Evolutionary conservation across 805 yeast genomes (phyloP), one percentile per base, ranked within the genome.

Genomic region (Wickerhamomyces bisporus): DNA sequence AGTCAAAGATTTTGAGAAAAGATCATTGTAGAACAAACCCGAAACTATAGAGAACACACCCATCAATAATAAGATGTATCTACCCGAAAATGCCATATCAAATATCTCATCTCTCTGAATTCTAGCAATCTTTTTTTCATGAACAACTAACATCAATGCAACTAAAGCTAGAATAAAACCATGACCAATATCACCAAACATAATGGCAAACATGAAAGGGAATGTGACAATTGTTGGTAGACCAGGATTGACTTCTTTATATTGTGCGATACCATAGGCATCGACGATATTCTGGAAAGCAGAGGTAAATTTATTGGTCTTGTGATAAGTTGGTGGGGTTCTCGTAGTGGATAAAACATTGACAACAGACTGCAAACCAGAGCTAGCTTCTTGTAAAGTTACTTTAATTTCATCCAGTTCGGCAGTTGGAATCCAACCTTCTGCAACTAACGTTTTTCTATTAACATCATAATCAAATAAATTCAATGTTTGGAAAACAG

Each of bases 161-260:
- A 87, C 87, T 42, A 83, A 62, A 43, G 82, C 71, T 62, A 93
- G 67, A 36, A 93, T 75, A 43, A 88, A 73, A 14, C 98, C 98
- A 65, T 93, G 98, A 16, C 98, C 98, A 41, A 89, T 60, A 66
- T 93, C 98, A 71, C 98, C 98, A 71, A 93, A 93, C 98, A 93
- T 93, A 52, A 93, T 83, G 30, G 98, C 98, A 66, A 93, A 93
- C 95, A 93, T 85, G 62, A 93, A 93, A 23, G 98, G 98, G 68
- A 93, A 93, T 0, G 98, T 93, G 18, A 93, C 82, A 34, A 87
- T 77, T 1, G 98, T 89, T 10, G 98, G 91, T 48, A 93, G 70
- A 40, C 95, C 98, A 2, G 98, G 96, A 61, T 93, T 93, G 27
- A 93, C 91, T 62, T 93, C 98, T 50, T 87, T 81, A 65, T 93